phyloP scores from a whole-genome alignment of 2,329 filamentous ascomycete species.

The Penicillium digitatum region DNA sequence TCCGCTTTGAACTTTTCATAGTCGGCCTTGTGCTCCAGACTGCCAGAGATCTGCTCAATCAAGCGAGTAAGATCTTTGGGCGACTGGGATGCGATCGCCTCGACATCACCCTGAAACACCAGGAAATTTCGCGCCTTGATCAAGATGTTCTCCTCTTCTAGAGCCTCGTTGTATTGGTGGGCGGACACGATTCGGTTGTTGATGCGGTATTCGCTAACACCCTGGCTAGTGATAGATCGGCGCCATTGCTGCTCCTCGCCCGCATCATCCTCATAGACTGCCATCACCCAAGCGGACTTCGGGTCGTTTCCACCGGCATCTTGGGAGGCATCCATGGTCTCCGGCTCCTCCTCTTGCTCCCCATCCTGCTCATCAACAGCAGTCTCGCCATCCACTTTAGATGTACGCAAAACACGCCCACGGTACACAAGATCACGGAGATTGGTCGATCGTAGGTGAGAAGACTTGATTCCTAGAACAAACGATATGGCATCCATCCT shows the following conservation, averaged over 20 bases:
- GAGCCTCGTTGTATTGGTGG: constrained; percentile 85
- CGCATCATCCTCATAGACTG: constrained; percentile 95
- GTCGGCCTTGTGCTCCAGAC: constrained; percentile 86
- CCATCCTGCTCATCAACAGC: constrained; percentile 60
- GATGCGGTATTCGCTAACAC: constrained; percentile 92
- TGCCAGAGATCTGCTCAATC: constrained; percentile 97
- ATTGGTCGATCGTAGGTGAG: constrained; percentile 91
- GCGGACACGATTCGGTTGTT: constrained; percentile 87
- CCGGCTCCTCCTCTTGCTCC: constrained; percentile 59
- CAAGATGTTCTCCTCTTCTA: constrained; percentile 91
- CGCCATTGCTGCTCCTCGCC: constrained; percentile 96
- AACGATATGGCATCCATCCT: constrained; percentile 99
- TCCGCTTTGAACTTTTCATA: constrained; percentile 88
- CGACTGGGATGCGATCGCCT: constrained; percentile 92
- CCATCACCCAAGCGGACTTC: constrained; percentile 97
- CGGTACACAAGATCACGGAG: constrained; percentile 94
- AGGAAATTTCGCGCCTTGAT: constrained; percentile 98
- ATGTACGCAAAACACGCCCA: constrained; percentile 84
- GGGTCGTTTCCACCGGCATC: constrained; percentile 65
- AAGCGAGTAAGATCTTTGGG: constrained; percentile 88
- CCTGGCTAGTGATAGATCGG: constrained; percentile 81
- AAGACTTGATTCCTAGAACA: constrained; percentile 96
- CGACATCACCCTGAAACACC: constrained; percentile 96
- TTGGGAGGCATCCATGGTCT: constrained; percentile 59
- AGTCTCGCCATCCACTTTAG: constrained; percentile 78